Base-by-base conservation (phyloP, 2,329 filamentous ascomycete species). In the Cladosporium sphaerospermum region DNA sequence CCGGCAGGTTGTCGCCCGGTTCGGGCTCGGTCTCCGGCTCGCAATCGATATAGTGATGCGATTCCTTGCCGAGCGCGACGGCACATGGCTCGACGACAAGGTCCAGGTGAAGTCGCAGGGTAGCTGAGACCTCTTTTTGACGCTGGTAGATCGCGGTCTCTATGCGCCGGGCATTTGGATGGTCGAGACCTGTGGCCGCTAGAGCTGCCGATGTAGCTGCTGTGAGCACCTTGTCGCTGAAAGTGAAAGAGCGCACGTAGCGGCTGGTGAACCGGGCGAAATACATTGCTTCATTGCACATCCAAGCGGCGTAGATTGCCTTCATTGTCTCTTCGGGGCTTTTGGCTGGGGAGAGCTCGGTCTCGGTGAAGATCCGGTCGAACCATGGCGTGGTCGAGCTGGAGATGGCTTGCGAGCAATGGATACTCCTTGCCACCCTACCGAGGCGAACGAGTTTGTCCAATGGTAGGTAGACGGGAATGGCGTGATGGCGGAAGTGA, bases 261-360 rank as follows among this genome's bases (percentile, higher is more conserved):
- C 56, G 58, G 13, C 57, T 53, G 9, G 62, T 61, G 56, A 65
- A 64, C 41, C 64, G 59, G 3, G 62, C 57, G 57, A 66, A 66
- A 51, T 54, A 65, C 50, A 58, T 47, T 13, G 64, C 57, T 45
- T 67, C 63, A 47, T 65, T 59, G 52, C 65, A 60, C 32, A 61
- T 18, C 41, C 56, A 59, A 10, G 60, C 54, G 1, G 62, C 60
- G 50, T 66, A 56, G 39, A 65, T 54, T 46, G 62, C 56, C 14
- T 57, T 51, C 45, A 60, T 59, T 3, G 44, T 44, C 16, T 57
- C 54, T 6, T 52, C 28, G 16, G 18, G 11, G 6, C 16, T 33
- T n/a, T 42, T 55, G 6, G 31, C 28, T 14, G 45, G 54, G 9
- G 31, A 47, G 49, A 19, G 49, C 31, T 52, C 51, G 23, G 54